phyloP scores from a whole-genome alignment of 257 asterid species.

The Capsicum pubescens region DNA sequence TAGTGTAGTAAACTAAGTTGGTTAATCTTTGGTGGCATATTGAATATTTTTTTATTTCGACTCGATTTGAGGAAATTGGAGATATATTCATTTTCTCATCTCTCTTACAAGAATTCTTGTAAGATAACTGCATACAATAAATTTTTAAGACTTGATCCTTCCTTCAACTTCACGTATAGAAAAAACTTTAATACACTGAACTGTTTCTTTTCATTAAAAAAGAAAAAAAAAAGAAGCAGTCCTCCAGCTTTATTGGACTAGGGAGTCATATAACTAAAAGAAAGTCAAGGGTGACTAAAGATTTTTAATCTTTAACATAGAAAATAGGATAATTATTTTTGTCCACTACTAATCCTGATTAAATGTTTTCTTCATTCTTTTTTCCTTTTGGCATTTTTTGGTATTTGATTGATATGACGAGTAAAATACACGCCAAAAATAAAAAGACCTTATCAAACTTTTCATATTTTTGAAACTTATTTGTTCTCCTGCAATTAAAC shows the following conservation, averaged over 20 bases:
- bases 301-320: not conserved
- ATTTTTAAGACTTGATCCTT: too few relatives aligned
- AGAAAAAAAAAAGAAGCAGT: not conserved
- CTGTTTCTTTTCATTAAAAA: not conserved
- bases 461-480: not conserved
- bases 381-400: not conserved
- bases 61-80: not conserved
- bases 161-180: too few relatives aligned
- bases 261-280: not conserved
- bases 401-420: not conserved
- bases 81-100: not conserved
- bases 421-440: not conserved
- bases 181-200: too few relatives aligned
- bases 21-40: not conserved
- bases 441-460: not conserved
- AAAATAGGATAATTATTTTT: not conserved
- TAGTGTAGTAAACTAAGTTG: not conserved
- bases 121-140: too few relatives aligned
- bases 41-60: not conserved
- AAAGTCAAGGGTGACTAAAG: slow-evolving; percentile 19
- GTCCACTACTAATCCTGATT: not conserved
- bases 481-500: slow-evolving; percentile 19
- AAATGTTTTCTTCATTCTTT: too few relatives aligned
- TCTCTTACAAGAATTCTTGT: too few relatives aligned
- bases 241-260: slow-evolving; percentile 29